Evolutionary conservation across 345 rosid species (phyloP), one percentile per base, ranked within the genome.

Genomic region (Crucihimalaya himalaica): DNA sequence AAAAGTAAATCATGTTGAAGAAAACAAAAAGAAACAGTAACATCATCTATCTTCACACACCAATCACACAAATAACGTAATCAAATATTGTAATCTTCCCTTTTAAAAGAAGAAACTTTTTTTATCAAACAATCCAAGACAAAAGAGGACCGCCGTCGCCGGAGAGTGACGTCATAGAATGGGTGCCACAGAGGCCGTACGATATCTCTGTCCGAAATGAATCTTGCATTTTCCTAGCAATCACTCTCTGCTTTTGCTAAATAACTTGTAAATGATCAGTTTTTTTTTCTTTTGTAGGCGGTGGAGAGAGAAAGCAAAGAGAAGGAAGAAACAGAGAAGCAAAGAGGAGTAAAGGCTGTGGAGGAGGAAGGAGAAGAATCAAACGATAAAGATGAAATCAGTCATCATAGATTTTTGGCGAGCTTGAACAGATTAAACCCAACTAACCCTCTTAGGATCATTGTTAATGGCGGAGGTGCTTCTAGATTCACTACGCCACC

Each of bases 391-490:
- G 78, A 77, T 21, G 76, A 66, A 54, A 50, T 59, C 21, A 61
- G 48, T 8, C 77, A 78, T 48, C 77, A 78, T 6, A 59, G 73
- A 28, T 72, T 72, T n/a, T 63, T 61, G 21, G 74, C 96, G 31
- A 84, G 85, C 88, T 61, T 95, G 85, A 93, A 79, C 50, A 87
- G 85, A 55, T 68, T 95, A 46, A 88, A 90, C 75, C 91, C 87
- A 13, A 87, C 92, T 39, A 95, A 92, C 79, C 97, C 99, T 75
- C 82, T 95, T 50, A 82, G 97, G 69, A 68, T 92, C 70, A 88
- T 66, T 25, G 55, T 81, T 51, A 76, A 86, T 81, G 82, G 85
- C 16, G 74, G 65, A 70, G 81, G 85, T 12, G 77, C 51, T 13
- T 34, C 85, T 37, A 83, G 97, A 83, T 83, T 72, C 42, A 61